Evolutionary conservation across 2,329 filamentous ascomycete species (phyloP), one percentile per base, ranked within the genome.

Genomic region (Colletotrichum sp.): DNA sequence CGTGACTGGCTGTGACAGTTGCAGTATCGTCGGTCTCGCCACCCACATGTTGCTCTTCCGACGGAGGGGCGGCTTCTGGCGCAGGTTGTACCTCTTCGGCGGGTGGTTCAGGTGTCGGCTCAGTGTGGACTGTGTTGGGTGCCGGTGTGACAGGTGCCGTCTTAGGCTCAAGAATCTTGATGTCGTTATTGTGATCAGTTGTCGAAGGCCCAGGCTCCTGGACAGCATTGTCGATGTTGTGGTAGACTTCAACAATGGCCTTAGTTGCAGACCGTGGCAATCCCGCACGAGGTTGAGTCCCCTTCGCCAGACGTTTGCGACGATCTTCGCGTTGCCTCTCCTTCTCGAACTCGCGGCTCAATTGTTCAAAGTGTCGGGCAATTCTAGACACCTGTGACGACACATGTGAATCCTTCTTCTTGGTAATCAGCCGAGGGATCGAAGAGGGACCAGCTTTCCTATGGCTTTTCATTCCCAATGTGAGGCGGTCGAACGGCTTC

Each of bases 301-400:
- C 90, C 81, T 93, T 95, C 62, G 95, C 94, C 30, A 95, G 95
- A 75, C 95, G 89, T 83, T 96, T 94, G 80, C 93, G 94, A 78
- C 95, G 92, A 83, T 99, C 96, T 62, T 78, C 77, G 65, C 95
- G 93, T 79, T 98, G 91, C 61, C 97, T 92, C 85, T 99, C 96
- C 80, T 96, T 98, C 82, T 98, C 96, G 79, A 99, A 99, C 82
- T 99, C 98, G 29, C 96, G 93, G 80, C 96, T 98, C 72, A 99
- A 89, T 83, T 99, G 96, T 84, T 99, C 98, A 82, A 99, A 99
- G 83, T 99, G 97, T 80, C 95, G 95, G 22, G 97, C 95, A 66
- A 99, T 89, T n/a, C 93, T 96, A 11, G 96, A 98, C 4, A 99
- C 97, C 80, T 94, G 95, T 5, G 95, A 92, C 7, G 96, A 98